A percentile compares a stretch with the other conserved stretches of the same genome.
These are phyloP conservation scores for Diaporthe destruens DNA, from an alignment of 2,329 filamentous ascomycete species.

Conservation along the genomic window DNA sequence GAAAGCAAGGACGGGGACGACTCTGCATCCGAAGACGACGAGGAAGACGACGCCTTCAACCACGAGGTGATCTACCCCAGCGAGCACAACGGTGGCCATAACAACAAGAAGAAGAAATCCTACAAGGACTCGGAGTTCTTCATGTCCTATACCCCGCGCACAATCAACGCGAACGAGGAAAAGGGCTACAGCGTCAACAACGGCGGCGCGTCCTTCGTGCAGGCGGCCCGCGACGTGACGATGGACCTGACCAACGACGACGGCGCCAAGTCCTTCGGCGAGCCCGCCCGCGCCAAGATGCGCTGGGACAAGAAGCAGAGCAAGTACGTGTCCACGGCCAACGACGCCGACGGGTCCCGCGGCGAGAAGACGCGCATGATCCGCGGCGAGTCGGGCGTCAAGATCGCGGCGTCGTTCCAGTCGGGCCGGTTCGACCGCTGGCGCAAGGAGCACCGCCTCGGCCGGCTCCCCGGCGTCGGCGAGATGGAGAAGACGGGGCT, in stretches of 20 bases:
- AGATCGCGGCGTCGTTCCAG: conserved; percentile 94
- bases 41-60: conserved; percentile 68
- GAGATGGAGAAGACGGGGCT: conserved; percentile 74
- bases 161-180: conserved; percentile 85
- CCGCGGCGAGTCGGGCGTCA: conserved; percentile 90
- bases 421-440: conserved; percentile 94
- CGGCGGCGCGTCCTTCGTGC: conserved; percentile 81
- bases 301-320: conserved; percentile 97
- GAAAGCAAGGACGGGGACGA: conserved; percentile 52
- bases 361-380: conserved; percentile 73
- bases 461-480: conserved; percentile 82
- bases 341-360: conserved; percentile 93
- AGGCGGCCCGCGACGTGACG: conserved; percentile 85
- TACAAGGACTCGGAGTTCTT: conserved; percentile 87
- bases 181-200: conserved; percentile 94
- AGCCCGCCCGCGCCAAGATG: conserved; percentile 80
- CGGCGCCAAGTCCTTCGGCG: conserved; percentile 80
- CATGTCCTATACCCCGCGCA: conserved; percentile 94
- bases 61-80: conserved; percentile 71
- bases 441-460: conserved; percentile 87
- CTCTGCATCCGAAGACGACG: conserved; percentile 67
- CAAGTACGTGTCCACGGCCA: conserved; percentile 92
- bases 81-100: neutral
- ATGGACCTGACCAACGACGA: conserved; percentile 97
- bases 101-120: conserved; percentile 59